phyloP scores from a whole-genome alignment of 495 filamentous ascomycete genomes.

The Tuber calosporum region DNA sequence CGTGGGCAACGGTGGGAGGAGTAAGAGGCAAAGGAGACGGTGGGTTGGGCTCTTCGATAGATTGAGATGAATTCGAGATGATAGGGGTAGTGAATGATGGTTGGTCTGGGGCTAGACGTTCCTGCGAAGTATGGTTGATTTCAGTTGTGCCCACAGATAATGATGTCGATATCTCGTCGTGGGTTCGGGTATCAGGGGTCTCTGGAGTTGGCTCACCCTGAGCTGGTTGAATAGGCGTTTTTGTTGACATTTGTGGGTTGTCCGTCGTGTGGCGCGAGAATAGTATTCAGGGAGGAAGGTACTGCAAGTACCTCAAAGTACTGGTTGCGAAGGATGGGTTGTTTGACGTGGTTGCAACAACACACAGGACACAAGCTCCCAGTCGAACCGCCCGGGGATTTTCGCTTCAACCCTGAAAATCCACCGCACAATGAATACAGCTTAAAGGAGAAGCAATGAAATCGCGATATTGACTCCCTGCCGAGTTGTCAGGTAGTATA shows the following conservation, averaged over 20 bases:
- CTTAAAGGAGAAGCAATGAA: background rate
- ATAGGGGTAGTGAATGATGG: background rate
- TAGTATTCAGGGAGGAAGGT: constrained; percentile 3
- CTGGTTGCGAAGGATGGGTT: background rate
- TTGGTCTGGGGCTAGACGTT: background rate
- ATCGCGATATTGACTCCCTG: background rate
- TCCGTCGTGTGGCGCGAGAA: background rate
- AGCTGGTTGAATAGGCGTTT: background rate
- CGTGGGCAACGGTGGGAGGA: constrained; percentile 41
- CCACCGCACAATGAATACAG: background rate
- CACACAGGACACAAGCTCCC: background rate
- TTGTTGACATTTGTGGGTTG: constrained; percentile 1
- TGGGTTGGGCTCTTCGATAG: background rate
- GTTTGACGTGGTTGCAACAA: constrained; percentile 1
- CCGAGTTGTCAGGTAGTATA: background rate
- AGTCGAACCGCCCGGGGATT: background rate
- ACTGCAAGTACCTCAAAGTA: background rate
- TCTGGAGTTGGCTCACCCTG: background rate
- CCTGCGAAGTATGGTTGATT: background rate
- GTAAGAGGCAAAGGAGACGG: background rate
- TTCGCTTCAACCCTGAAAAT: background rate
- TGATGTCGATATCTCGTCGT: background rate
- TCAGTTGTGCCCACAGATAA: constrained; percentile 1
- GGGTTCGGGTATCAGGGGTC: background rate
- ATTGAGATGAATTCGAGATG: background rate